Base-by-base conservation (phyloP, 1,284 basidiomycete genomes). In the Puccinia polysora region DNA sequence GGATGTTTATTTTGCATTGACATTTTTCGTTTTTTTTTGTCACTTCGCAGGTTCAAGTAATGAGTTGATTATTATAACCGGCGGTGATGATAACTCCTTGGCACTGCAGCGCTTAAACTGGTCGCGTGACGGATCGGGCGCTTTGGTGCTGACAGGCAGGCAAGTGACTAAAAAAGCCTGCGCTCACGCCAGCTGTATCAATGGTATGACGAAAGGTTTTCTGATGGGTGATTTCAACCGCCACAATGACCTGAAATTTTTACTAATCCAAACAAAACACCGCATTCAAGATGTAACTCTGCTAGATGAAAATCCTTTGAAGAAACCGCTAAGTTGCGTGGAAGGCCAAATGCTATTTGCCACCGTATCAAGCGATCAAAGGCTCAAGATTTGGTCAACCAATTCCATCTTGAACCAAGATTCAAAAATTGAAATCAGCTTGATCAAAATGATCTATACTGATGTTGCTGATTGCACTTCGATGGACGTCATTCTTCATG, bases 11-110 rank as follows among this genome's bases (percentile, higher is more conserved):
- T 15, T 5, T 53, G 2, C 2, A 18, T 18, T 53, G 32, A 38
- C 4, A 23, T 1, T 32, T n/a, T 32, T n/a, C 2, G 20, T 58
- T 40, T 58, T n/a, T n/a, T 1, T 40, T 4, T 49, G 14, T 23
- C 5, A 5, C 18, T 40, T 2, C 8, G 12, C 23, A 52, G 8
- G n/a, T 4, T 23, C n/a, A 58, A 38, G 28, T 32, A 40, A 23
- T 2, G 34, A 38, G 14, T n/a, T 58, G n/a, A 40, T 40, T 2
- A 40, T 58, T 23, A 38, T 18, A 12, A 58, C 34, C 4, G 56
- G 56, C 32, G 56, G 56, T 3, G 56, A 58, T 38, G 56, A 58
- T 23, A 58, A 58, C 56, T 30, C 18, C 12, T 38, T 58, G 40
- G 56, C 40, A 20, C 20, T 58, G 15, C 34, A 40, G 14, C 12